Conservation (phyloP, 2,329 filamentous ascomycete genomes). For the Ophiosphaerella korrae region DNA sequence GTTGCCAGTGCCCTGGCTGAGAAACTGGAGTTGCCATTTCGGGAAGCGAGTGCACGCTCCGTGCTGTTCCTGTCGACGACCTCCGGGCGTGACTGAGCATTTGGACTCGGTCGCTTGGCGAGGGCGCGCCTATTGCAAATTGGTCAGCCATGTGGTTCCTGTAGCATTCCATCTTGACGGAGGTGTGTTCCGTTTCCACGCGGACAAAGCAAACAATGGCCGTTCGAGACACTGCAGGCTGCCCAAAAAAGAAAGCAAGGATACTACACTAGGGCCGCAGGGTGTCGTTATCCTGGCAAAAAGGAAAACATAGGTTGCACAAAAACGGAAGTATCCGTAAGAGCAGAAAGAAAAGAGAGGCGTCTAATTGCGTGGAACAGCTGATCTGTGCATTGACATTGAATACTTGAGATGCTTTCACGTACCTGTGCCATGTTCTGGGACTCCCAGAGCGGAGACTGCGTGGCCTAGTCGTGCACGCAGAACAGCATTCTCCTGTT, state of each 20-base stretch:
- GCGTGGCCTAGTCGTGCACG: constrained; percentile 56
- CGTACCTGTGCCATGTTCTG: constrained; percentile 46
- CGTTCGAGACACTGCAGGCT: constrained; percentile 34
- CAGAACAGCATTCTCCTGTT: constrained; percentile 60
- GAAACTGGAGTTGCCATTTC: constrained; percentile 45
- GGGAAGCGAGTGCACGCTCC: constrained; percentile 45
- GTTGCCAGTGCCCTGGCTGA: constrained; percentile 46
- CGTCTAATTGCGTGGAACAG: constrained; percentile 25
- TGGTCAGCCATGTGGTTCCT: constrained; percentile 12
- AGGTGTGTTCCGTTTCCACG: constrained; percentile 6
- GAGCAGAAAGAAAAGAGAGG: constrained; percentile 35
- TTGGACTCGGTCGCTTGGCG: constrained; percentile 47
- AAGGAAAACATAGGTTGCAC: constrained; percentile 27
- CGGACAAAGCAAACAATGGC: constrained; percentile 9
- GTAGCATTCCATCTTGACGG: no score
- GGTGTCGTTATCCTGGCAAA: constrained; percentile 15
- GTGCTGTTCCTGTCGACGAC: constrained; percentile 45
- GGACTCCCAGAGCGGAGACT: constrained; percentile 46
- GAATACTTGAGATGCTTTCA: constrained; percentile 23
- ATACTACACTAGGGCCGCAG: constrained; percentile 9
- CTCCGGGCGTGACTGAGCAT: constrained; percentile 46
- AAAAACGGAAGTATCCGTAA: constrained; percentile 28
- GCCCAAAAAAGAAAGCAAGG: constrained; percentile 25
- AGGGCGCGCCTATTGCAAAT: constrained; percentile 37
- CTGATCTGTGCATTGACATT: constrained; percentile 31